These are phyloP conservation scores for Termitomyces sp. DNA, from an alignment of 768 basidiomycete genomes.

Conservation along the genomic window DNA sequence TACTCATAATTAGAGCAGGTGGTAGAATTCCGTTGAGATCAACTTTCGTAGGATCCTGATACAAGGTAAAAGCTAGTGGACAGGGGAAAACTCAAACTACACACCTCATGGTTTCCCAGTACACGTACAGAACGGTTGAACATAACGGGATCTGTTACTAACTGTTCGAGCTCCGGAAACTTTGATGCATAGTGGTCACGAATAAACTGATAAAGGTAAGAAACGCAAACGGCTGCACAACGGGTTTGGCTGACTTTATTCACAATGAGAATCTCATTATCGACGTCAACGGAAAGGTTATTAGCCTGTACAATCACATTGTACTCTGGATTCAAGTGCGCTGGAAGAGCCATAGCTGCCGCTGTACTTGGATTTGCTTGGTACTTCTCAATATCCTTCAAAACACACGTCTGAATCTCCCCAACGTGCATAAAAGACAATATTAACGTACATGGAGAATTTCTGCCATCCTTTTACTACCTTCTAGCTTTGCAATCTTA, in stretches of 20 bases:
- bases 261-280: constrained; percentile 95
- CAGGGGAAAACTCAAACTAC: constrained; percentile 9
- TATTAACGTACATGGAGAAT: constrained; percentile 58
- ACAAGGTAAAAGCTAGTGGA: background rate
- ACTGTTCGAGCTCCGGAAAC: constrained; percentile 95
- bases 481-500: constrained; percentile 84
- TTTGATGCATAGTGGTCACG: constrained; percentile 94
- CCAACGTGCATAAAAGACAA: background rate
- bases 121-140: constrained; percentile 89
- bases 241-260: constrained; percentile 63
- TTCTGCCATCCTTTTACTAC: constrained; percentile 84
- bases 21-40: constrained; percentile 76
- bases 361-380: constrained; percentile 71
- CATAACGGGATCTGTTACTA: constrained; percentile 87
- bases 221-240: background rate
- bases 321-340: constrained; percentile 93
- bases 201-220: constrained; percentile 64
- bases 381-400: constrained; percentile 87
- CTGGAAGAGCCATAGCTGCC: constrained; percentile 71
- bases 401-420: background rate
- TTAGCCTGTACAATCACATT: constrained; percentile 95
- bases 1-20: constrained; percentile 90
- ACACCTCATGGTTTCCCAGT: constrained; percentile 77
- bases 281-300: constrained; percentile 95
- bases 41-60: constrained; percentile 82